Conservation (phyloP, 1,284 basidiomycete species). For the Pterulicium gracile region DNA sequence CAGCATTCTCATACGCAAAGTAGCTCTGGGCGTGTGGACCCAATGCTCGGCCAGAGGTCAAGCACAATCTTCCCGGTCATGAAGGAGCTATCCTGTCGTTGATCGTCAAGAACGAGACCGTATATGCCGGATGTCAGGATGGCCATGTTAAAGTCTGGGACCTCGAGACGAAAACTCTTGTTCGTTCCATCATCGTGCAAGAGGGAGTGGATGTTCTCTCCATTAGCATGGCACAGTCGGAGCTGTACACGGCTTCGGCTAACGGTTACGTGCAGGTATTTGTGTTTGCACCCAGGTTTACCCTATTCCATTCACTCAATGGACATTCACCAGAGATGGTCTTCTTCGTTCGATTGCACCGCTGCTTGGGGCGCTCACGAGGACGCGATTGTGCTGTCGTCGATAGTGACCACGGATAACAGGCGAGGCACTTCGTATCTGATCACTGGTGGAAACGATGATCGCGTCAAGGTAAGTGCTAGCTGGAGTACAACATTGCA, state of each 20-base stretch:
- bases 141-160: slow-evolving; percentile 91
- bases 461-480: slow-evolving; percentile 59
- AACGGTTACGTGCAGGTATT: slow-evolving; percentile 70
- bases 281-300: slow-evolving; percentile 7
- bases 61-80: slow-evolving; percentile 53
- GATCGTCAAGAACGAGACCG: slow-evolving; percentile 63
- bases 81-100: slow-evolving; percentile 76
- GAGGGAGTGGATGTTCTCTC: slow-evolving; percentile 73
- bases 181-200: slow-evolving; percentile 72
- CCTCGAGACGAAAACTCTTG: slow-evolving; percentile 77
- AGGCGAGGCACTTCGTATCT: slow-evolving; percentile 31
- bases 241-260: slow-evolving; percentile 77
- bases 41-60: slow-evolving; percentile 27
- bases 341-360: slow-evolving; percentile 73
- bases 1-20: no score
- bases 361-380: slow-evolving; percentile 71
- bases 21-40: slow-evolving; percentile 68
- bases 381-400: slow-evolving; percentile 72
- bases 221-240: slow-evolving; percentile 62
- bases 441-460: slow-evolving; percentile 80
- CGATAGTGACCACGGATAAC: slow-evolving; percentile 34
- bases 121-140: slow-evolving; percentile 91
- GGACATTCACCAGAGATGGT: slow-evolving; percentile 49
- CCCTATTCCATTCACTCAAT: slow-evolving; percentile 6
- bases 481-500: no score